Percentiles rank a stretch among this genome's conserved stretches.
Evolutionary conservation across 2,329 filamentous ascomycete species (phyloP).

Genomic region (Metarhizium robertsii): DNA sequence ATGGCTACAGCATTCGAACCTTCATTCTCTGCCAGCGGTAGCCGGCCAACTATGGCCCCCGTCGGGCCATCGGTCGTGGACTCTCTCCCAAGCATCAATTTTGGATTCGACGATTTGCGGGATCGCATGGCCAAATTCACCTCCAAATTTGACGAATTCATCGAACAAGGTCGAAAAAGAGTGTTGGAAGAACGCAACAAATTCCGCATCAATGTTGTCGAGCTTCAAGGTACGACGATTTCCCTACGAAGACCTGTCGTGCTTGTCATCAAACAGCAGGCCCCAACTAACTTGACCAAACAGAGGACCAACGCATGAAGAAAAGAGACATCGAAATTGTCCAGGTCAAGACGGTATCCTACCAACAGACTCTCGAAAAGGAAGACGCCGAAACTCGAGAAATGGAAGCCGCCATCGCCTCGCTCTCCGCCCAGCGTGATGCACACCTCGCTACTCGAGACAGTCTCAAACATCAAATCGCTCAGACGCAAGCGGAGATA

Average conservation of each 20-base stretch:
- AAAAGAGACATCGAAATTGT: constrained; percentile 80
- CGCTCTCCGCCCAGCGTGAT: constrained; percentile 51
- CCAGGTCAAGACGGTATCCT: constrained; percentile 58
- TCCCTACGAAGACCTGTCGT: no score
- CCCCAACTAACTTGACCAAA: constrained; percentile 1
- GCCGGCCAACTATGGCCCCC: constrained; percentile 48
- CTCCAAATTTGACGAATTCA: constrained; percentile 82
- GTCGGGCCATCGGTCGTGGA: constrained; percentile 61
- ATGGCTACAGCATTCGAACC: constrained; percentile 59
- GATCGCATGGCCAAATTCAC: constrained; percentile 94
- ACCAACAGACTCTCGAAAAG: constrained; percentile 66
- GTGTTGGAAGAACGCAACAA: constrained; percentile 90
- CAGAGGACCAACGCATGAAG: constrained; percentile 88
- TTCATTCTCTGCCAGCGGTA: constrained; percentile 55
- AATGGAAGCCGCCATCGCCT: constrained; percentile 55
- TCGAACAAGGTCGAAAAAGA: constrained; percentile 80
- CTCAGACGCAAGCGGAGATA: constrained; percentile 60
- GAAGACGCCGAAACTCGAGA: constrained; percentile 69
- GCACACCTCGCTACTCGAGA: constrained; percentile 48
- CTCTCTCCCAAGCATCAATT: constrained; percentile 80
- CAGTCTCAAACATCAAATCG: constrained; percentile 50
- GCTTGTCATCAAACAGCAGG: background rate
- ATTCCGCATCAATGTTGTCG: constrained; percentile 82
- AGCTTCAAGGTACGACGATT: constrained; percentile 68
- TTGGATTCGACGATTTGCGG: constrained; percentile 91